phyloP scores from a whole-genome alignment of 192 early-diverging fungal genomes.

The Chytriomyces sp. region DNA sequence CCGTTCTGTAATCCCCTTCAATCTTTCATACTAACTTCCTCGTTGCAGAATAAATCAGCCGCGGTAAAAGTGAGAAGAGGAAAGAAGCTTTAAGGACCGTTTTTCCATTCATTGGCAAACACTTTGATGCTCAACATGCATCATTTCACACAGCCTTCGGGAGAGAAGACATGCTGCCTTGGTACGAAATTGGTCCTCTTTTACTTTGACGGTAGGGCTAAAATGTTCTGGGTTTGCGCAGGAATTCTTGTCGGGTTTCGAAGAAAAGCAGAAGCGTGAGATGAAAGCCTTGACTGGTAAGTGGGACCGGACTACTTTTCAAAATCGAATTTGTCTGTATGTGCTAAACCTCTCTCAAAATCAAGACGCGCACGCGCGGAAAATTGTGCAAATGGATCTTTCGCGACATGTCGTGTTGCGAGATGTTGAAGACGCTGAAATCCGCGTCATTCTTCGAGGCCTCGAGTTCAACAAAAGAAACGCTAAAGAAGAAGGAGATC shows the following conservation, averaged over 20 bases:
- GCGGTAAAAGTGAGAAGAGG: background rate
- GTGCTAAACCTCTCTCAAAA: background rate
- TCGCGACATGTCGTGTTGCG: conserved; percentile 13
- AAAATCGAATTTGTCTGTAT: no score
- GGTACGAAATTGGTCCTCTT: background rate
- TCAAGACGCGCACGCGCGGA: conserved; percentile 12
- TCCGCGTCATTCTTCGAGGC: conserved; percentile 17
- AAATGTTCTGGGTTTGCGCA: background rate
- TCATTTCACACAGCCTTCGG: background rate
- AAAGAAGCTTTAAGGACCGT: background rate
- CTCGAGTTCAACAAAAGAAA: background rate
- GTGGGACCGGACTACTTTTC: background rate
- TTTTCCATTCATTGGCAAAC: background rate
- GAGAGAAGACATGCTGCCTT: background rate
- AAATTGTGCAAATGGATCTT: background rate
- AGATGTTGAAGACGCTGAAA: conserved; percentile 35
- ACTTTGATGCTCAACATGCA: background rate
- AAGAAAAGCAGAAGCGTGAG: conserved; percentile 23
- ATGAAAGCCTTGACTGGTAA: conserved; percentile 12
- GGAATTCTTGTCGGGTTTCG: background rate
- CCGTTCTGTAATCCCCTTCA: background rate
- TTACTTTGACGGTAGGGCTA: background rate
- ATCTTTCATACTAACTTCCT: background rate
- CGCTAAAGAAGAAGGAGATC: background rate
- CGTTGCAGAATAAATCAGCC: background rate